Conservation (phyloP, 139 green algal species). For the Tetradesmus obliquus region DNA sequence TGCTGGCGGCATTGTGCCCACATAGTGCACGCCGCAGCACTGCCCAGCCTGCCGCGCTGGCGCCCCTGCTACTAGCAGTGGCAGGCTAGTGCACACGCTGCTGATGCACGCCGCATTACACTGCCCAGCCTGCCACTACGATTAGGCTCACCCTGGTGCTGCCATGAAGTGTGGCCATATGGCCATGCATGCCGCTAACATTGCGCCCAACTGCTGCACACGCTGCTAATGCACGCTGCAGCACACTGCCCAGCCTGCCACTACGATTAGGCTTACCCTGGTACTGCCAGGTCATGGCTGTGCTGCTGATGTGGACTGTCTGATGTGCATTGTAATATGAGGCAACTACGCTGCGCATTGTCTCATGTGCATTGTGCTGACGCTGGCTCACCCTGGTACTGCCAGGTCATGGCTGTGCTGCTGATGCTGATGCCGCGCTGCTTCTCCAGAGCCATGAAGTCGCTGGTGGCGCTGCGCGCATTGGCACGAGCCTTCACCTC, state of each 20-base stretch:
- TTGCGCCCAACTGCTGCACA: not conserved
- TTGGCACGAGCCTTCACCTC: constrained; percentile 74
- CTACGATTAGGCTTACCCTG: not conserved
- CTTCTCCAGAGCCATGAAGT: constrained; percentile 88
- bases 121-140: not conserved
- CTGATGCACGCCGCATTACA: not conserved
- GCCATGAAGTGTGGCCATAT: too few species aligned
- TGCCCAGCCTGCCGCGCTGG: too few species aligned
- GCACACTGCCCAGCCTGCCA: not conserved
- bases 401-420: constrained; percentile 81
- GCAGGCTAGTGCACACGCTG: too few species aligned
- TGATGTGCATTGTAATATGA: too few species aligned
- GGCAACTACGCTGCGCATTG: too few species aligned
- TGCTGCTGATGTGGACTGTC: constrained; percentile 84
- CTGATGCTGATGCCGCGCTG: constrained; percentile 77
- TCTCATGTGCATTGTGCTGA: too few species aligned
- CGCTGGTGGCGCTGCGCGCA: constrained; percentile 61
- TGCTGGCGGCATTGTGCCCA: too few species aligned
- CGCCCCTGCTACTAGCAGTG: too few species aligned
- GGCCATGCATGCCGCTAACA: not conserved
- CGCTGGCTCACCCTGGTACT: constrained; percentile 55
- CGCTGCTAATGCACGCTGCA: too few species aligned
- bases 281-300: constrained; percentile 80
- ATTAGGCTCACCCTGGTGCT: too few species aligned
- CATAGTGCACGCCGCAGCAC: too few species aligned